These are phyloP conservation scores for Candida labiduridarum DNA, from an alignment of 1,139 yeast genomes.

Conservation along the genomic window DNA sequence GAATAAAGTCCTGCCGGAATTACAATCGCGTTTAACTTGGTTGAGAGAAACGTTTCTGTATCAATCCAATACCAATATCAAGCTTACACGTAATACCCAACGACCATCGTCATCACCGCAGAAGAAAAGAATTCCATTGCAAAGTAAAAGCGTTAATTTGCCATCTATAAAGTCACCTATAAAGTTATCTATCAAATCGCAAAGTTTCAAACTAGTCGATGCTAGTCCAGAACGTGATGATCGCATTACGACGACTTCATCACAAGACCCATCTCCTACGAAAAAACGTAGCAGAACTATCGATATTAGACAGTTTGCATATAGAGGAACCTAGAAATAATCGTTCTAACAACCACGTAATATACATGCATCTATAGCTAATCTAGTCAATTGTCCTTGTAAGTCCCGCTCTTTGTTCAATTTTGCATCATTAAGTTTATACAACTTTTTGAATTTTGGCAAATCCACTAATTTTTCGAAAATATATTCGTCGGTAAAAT, in stretches of 20 bases:
- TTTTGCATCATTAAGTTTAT: constrained; percentile 39
- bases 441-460: constrained; percentile 38
- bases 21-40: constrained; percentile 6
- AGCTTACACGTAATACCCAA: background rate
- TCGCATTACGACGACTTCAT: background rate
- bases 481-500: constrained; percentile 30
- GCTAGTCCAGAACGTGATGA: constrained; percentile 11
- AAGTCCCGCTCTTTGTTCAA: constrained; percentile 16
- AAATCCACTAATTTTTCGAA: constrained; percentile 25
- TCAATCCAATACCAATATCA: background rate
- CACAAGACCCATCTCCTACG: constrained; percentile 1
- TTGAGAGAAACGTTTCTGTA: constrained; percentile 12
- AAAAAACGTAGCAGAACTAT: constrained; percentile 6
- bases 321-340: constrained; percentile 5
- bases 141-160: constrained; percentile 6
- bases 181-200: background rate
- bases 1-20: background rate
- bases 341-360: constrained; percentile 33
- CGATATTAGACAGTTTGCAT: constrained; percentile 17
- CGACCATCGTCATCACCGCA: background rate
- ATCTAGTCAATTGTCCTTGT: constrained; percentile 33
- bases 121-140: constrained; percentile 2
- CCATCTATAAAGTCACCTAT: constrained; percentile 2
- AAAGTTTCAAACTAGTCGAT: constrained; percentile 1
- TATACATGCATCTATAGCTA: constrained; percentile 43